phyloP scores from a whole-genome alignment of 805 yeast species.

The Ogataea zsoltii region DNA sequence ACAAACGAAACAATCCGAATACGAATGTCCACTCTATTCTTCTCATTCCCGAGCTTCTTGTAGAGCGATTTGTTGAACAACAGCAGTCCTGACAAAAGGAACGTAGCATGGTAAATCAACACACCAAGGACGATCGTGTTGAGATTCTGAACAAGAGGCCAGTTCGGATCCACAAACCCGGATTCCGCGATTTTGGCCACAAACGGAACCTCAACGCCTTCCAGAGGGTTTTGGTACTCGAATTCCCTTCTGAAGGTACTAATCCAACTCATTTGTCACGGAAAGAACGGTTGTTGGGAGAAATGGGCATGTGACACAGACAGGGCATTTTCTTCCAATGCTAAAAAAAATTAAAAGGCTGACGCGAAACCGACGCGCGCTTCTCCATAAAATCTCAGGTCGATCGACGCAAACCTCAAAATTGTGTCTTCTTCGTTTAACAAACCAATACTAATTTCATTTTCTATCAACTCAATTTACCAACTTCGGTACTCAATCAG shows the following conservation, averaged over 20 bases:
- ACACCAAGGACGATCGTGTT: slow-evolving; percentile 25
- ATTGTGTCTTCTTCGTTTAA: too few relatives aligned
- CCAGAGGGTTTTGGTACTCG: slow-evolving; percentile 29
- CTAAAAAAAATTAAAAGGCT: too few relatives aligned
- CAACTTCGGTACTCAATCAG: too few relatives aligned
- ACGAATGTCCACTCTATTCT: slow-evolving; percentile 31
- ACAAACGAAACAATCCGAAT: slow-evolving; percentile 36
- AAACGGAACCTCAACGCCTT: slow-evolving; percentile 19
- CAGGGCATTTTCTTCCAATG: neutral
- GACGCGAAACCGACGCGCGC: too few relatives aligned
- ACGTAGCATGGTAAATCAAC: slow-evolving; percentile 18
- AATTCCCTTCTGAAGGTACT: slow-evolving; percentile 11
- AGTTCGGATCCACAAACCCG: slow-evolving; percentile 7
- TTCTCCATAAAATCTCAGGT: too few relatives aligned
- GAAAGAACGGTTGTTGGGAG: too few relatives aligned
- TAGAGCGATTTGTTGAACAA: slow-evolving; percentile 15
- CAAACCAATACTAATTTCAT: too few relatives aligned
- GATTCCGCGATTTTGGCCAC: slow-evolving; percentile 10
- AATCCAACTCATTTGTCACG: slow-evolving; percentile 12
- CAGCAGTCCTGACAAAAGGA: slow-evolving; percentile 17
- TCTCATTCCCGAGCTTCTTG: slow-evolving; percentile 16
- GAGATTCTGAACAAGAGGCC: slow-evolving; percentile 19
- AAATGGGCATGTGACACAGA: slow-evolving; percentile 1
- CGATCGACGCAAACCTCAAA: too few relatives aligned
- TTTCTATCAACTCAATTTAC: too few relatives aligned